Evolutionary conservation across 805 yeast species (phyloP).

Genomic region (Schizosaccharomyces cryophilus): DNA sequence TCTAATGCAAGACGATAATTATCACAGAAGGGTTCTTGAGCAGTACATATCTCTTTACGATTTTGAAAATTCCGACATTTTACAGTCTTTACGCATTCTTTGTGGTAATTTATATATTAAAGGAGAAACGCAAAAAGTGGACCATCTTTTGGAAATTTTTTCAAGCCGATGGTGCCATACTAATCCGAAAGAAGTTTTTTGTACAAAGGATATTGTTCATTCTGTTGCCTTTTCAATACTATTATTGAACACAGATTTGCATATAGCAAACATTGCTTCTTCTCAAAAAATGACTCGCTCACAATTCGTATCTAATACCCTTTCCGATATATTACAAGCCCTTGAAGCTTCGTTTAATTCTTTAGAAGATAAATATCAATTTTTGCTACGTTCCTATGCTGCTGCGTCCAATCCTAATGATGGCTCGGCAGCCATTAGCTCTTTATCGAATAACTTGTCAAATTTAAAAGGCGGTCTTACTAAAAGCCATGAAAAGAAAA

Average conservation of each 20-base stretch:
- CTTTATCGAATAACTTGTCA: neutral
- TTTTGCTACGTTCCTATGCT: neutral
- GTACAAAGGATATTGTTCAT: constrained; percentile 24
- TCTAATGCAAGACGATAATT: neutral
- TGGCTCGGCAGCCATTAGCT: neutral
- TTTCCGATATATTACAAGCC: constrained; percentile 7
- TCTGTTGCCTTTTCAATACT: constrained; percentile 47
- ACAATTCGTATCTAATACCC: constrained; percentile 26
- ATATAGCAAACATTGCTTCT: constrained; percentile 22
- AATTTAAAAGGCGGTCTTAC: neutral
- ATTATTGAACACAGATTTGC: constrained; percentile 53
- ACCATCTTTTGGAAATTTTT: constrained; percentile 43
- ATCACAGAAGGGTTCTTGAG: neutral
- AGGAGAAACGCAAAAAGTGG: constrained; percentile 67
- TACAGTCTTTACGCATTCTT: constrained; percentile 31
- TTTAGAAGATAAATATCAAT: neutral
- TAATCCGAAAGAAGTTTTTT: constrained; percentile 14
- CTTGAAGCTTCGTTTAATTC: neutral
- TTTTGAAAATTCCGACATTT: constrained; percentile 26
- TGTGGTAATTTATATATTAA: constrained; percentile 46
- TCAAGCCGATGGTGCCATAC: constrained; percentile 29
- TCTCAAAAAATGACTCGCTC: constrained; percentile 17
- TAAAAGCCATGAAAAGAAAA: neutral
- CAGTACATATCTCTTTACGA: constrained; percentile 18
- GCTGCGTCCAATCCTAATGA: neutral